phyloP scores from a whole-genome alignment of 1,284 basidiomycete species.

The Trichosporon coremiiforme region DNA sequence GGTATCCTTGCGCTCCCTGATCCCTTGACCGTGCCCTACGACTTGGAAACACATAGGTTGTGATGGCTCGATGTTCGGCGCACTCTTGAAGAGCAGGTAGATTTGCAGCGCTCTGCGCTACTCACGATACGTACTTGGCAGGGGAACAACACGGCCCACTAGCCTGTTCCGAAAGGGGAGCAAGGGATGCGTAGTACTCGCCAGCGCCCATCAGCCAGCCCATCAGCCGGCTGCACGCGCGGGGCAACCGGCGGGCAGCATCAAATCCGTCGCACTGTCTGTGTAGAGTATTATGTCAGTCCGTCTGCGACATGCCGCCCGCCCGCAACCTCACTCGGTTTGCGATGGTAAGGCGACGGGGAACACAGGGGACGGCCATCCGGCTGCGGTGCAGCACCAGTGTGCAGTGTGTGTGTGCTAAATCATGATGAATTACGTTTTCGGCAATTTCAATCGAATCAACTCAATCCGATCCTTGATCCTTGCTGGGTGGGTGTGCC shows the following conservation, averaged over 20 bases:
- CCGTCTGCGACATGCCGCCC: too few relatives aligned
- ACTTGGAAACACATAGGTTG: slow-evolving; percentile 9
- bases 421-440: slow-evolving; percentile 11
- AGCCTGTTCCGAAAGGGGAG: neutral
- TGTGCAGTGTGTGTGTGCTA: neutral
- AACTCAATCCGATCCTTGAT: slow-evolving; percentile 2
- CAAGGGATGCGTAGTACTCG: slow-evolving; percentile 1
- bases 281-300: too few relatives aligned
- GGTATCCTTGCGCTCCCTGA: neutral
- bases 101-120: too few relatives aligned
- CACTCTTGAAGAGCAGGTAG: too few relatives aligned
- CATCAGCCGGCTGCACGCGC: neutral
- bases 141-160: neutral
- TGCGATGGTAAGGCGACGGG: neutral
- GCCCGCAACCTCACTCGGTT: neutral
- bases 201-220: neutral
- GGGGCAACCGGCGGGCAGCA: neutral
- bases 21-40: neutral
- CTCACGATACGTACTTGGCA: neutral
- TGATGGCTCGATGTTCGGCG: neutral
- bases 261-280: too few relatives aligned
- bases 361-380: neutral
- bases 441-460: slow-evolving; percentile 16
- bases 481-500: neutral
- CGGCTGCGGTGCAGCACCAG: too few relatives aligned